Evolutionary conservation across 768 basidiomycete species (phyloP).

Genomic region (Termitomyces sp.): DNA sequence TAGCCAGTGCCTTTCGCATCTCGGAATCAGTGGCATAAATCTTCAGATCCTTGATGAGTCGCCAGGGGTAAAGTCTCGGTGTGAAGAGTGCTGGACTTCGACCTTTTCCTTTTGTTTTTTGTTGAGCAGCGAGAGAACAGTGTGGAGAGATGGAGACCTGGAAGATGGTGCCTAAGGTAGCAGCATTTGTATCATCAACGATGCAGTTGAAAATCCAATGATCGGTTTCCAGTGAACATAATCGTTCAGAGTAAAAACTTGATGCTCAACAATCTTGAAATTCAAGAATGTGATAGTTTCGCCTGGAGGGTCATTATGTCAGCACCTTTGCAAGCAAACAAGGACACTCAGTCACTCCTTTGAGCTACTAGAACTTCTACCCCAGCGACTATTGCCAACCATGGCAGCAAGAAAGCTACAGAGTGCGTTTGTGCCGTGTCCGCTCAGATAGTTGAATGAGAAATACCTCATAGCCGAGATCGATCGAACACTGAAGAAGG

Average conservation of each 20-base stretch:
- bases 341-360: constrained; percentile 9
- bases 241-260: too few relatives aligned
- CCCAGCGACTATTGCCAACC: constrained; percentile 22
- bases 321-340: constrained; percentile 22
- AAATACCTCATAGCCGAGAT: constrained; percentile 73
- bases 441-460: neutral
- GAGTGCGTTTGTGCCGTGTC: constrained; percentile 37
- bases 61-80: neutral
- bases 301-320: constrained; percentile 18
- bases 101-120: neutral
- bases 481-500: constrained; percentile 97
- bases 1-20: neutral
- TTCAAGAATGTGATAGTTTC: too few relatives aligned
- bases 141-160: neutral
- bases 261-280: too few relatives aligned
- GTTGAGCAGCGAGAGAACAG: neutral
- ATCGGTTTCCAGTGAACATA: too few relatives aligned
- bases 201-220: neutral
- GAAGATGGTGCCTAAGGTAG: neutral
- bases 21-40: neutral
- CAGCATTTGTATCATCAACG: neutral
- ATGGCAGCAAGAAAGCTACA: constrained; percentile 93
- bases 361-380: neutral
- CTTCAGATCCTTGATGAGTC: neutral
- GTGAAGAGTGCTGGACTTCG: neutral